Evolutionary conservation across 305 asterid genomes (phyloP).

Genomic region (Fraxinus floribunda): DNA sequence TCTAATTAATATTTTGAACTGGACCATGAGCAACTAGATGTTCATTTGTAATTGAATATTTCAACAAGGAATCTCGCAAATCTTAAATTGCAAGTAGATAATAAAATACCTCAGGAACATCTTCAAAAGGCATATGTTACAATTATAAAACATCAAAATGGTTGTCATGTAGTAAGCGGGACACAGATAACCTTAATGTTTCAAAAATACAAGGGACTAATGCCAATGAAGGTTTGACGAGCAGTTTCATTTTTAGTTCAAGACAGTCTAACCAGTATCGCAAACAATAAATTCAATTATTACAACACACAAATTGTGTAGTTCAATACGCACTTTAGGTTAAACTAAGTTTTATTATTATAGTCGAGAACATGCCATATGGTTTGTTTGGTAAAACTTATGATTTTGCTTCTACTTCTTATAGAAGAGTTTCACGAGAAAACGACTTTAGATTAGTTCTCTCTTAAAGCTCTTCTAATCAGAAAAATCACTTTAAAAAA

Average conservation of each 20-base stretch:
- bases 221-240: too few relatives aligned
- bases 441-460: background rate
- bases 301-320: too few relatives aligned
- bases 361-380: background rate
- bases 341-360: background rate
- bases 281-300: too few relatives aligned
- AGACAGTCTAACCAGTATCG: too few relatives aligned
- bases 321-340: too few relatives aligned
- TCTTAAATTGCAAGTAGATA: background rate
- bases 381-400: background rate
- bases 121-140: background rate
- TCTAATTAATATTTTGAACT: background rate
- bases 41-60: background rate
- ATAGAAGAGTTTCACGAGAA: background rate
- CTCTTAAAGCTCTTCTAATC: background rate
- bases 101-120: background rate
- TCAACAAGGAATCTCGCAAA: background rate
- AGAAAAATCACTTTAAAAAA: too few relatives aligned
- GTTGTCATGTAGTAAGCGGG: background rate
- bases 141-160: background rate
- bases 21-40: background rate
- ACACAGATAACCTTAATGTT: background rate
- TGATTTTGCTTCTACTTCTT: too few relatives aligned
- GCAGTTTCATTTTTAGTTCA: too few relatives aligned
- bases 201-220: too few relatives aligned